A percentile compares a stretch with the other conserved stretches of the same genome.
Conservation (phyloP, 495 filamentous ascomycete species). For the Halenospora varia region DNA sequence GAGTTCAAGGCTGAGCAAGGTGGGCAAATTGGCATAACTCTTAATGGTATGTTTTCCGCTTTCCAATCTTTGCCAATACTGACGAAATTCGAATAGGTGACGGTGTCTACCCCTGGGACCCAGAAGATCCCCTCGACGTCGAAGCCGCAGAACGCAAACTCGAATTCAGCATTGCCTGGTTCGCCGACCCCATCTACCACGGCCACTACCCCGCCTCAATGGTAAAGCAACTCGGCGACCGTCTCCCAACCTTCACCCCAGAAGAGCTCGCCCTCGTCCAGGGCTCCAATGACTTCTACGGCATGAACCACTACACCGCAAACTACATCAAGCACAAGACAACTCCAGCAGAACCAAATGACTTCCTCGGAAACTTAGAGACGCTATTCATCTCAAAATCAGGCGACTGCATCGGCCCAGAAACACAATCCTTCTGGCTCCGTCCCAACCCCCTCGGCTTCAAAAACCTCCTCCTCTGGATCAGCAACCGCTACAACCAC, state of each 20-base stretch:
- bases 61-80: neutral
- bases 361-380: constrained; percentile 69
- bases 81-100: constrained; percentile 35
- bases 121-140: constrained; percentile 49
- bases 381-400: constrained; percentile 62
- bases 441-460: constrained; percentile 68
- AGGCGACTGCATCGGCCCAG: constrained; percentile 65
- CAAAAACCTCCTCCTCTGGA: constrained; percentile 72
- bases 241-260: constrained; percentile 59
- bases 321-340: constrained; percentile 75
- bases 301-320: constrained; percentile 83
- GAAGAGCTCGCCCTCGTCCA: constrained; percentile 65
- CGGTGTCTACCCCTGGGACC: constrained; percentile 54
- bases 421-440: constrained; percentile 74
- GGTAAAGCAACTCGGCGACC: constrained; percentile 66
- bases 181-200: constrained; percentile 72
- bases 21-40: constrained; percentile 58
- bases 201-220: constrained; percentile 75
- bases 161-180: constrained; percentile 64
- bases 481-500: constrained; percentile 68
- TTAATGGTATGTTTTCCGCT: constrained; percentile 41
- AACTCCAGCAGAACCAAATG: constrained; percentile 50
- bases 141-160: constrained; percentile 61
- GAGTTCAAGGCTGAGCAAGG: constrained; percentile 59
- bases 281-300: constrained; percentile 78